These are phyloP conservation scores for Ophiostoma pallidulum DNA, from an alignment of 2,329 filamentous ascomycete species.

Conservation along the genomic window DNA sequence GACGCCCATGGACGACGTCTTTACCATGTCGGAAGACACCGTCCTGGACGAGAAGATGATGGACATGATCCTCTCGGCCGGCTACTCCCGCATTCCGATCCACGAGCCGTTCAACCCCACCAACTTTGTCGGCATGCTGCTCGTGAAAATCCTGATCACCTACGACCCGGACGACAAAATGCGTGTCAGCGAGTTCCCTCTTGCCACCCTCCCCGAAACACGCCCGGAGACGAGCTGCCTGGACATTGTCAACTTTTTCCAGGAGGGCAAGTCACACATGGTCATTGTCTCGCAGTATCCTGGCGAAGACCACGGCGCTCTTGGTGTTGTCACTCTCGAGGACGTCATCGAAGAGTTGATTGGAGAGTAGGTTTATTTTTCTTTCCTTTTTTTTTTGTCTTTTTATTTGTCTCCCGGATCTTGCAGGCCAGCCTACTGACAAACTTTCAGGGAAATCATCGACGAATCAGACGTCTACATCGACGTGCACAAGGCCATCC, in stretches of 20 bases:
- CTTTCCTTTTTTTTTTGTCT: conserved; percentile 15
- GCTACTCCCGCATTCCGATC: conserved; percentile 93
- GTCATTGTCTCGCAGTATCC: conserved; percentile 85
- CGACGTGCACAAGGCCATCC: conserved; percentile 95
- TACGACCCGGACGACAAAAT: conserved; percentile 93
- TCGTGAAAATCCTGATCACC: conserved; percentile 97
- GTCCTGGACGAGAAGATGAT: conserved; percentile 89
- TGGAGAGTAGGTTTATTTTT: conserved; percentile 66
- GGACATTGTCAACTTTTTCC: conserved; percentile 99
- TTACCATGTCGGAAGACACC: conserved; percentile 91
- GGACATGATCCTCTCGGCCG: conserved; percentile 84
- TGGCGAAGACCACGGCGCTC: conserved; percentile 79
- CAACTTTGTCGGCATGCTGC: conserved; percentile 94
- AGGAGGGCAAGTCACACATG: conserved; percentile 99
- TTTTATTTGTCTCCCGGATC: neutral
- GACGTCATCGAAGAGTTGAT: conserved; percentile 98
- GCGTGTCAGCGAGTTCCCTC: conserved; percentile 77
- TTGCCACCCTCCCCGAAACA: conserved; percentile 92
- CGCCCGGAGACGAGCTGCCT: conserved; percentile 91
- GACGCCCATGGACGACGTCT: conserved; percentile 98
- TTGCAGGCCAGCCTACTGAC: neutral
- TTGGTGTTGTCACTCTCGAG: conserved; percentile 91
- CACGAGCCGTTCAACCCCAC: conserved; percentile 72
- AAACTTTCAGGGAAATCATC: conserved; percentile 69
- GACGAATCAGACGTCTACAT: conserved; percentile 98